These are phyloP conservation scores for Pleoardoris graminearum DNA, from an alignment of 2,329 filamentous ascomycete genomes.

Conservation along the genomic window DNA sequence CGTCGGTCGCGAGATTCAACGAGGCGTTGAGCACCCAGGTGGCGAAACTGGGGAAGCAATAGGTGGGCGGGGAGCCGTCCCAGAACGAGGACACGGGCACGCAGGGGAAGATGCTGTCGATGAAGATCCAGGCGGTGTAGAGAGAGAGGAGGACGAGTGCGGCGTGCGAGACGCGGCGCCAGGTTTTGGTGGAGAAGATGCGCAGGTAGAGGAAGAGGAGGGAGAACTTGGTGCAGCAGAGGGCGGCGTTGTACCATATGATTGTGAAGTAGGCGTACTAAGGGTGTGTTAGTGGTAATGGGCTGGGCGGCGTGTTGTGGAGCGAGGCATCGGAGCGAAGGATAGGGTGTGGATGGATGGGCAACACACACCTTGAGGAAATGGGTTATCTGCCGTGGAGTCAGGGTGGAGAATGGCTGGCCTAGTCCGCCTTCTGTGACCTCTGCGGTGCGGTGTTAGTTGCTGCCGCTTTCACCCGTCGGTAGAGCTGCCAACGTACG, in stretches of 20 bases:
- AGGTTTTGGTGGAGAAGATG: background rate
- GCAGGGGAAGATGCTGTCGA: too few species aligned
- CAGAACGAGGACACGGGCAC: too few species aligned
- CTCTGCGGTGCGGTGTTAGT: background rate
- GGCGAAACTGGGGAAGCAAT: too few species aligned
- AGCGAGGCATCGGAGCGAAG: background rate
- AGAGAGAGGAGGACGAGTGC: too few species aligned
- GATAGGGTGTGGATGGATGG: too few species aligned
- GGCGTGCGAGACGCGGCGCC: background rate
- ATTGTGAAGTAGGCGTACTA: conserved; percentile 7
- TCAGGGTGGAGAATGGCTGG: background rate
- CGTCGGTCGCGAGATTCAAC: conserved; percentile 37
- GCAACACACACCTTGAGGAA: too few species aligned
- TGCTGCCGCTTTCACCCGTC: background rate
- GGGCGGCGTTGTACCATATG: conserved; percentile 11
- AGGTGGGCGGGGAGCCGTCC: too few species aligned
- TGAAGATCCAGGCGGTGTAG: too few species aligned
- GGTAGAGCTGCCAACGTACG: background rate
- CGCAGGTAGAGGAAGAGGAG: conserved; percentile 1
- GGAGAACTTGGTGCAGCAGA: conserved; percentile 7
- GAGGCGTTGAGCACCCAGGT: too few species aligned
- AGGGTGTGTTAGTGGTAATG: too few species aligned
- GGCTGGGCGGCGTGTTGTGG: too few species aligned
- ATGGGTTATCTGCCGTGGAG: background rate
- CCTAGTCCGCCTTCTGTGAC: background rate